Conservation (phyloP, 192 early-diverging fungal genomes). For the Umbelopsis isabellina region DNA sequence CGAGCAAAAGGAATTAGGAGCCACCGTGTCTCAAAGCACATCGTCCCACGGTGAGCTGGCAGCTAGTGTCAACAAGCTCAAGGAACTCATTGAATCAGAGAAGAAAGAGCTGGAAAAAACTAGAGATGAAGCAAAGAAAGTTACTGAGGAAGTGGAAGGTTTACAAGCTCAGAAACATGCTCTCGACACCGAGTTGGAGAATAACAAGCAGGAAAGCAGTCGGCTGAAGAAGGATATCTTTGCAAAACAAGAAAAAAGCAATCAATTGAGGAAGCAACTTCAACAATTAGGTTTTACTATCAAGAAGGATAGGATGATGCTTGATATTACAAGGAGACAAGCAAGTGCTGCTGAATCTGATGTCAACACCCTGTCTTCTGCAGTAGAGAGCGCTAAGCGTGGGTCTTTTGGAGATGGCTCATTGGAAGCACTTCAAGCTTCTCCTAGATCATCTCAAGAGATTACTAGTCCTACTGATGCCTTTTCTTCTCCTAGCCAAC, state of each 20-base stretch:
- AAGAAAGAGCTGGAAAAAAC: background rate
- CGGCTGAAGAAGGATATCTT: constrained; percentile 48
- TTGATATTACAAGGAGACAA: constrained; percentile 69
- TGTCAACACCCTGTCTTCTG: constrained; percentile 3
- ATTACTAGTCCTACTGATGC: background rate
- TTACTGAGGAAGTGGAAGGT: background rate
- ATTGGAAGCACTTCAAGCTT: constrained; percentile 22
- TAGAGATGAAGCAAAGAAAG: background rate
- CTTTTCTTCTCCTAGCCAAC: background rate
- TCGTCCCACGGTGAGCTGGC: background rate
- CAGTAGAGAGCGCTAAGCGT: constrained; percentile 55
- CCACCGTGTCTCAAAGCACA: background rate
- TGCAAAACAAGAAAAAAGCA: constrained; percentile 60
- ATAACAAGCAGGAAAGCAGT: constrained; percentile 50
- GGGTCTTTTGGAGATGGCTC: constrained; percentile 48
- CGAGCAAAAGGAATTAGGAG: background rate
- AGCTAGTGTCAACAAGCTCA: background rate
- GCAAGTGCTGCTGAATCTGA: constrained; percentile 62
- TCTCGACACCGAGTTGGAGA: constrained; percentile 3
- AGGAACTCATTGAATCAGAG: background rate
- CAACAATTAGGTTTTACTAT: constrained; percentile 59
- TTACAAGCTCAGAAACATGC: background rate
- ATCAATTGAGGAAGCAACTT: constrained; percentile 51
- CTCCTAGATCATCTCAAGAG: background rate
- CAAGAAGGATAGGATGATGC: constrained; percentile 59